phyloP scores from a whole-genome alignment of 2,329 filamentous ascomycete genomes.

The Stagonosporopsis vannaccii region DNA sequence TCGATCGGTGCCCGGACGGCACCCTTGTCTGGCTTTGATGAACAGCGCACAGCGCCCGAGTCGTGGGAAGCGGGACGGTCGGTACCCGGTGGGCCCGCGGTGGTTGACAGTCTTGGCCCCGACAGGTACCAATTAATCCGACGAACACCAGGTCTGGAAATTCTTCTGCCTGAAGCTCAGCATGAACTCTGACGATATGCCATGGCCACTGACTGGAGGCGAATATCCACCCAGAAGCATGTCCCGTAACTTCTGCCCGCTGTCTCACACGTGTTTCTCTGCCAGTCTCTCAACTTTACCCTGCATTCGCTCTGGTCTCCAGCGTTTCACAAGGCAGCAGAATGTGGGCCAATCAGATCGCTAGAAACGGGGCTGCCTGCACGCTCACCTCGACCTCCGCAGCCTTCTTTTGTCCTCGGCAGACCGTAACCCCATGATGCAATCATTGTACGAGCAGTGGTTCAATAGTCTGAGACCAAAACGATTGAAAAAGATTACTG shows the following conservation, averaged over 20 bases:
- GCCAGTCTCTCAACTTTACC: constrained; percentile 17
- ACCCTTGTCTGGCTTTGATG: constrained; percentile 23
- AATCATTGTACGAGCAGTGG: neutral
- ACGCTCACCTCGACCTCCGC: constrained; percentile 13
- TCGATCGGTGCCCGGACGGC: constrained; percentile 24
- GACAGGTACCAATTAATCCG: constrained; percentile 16
- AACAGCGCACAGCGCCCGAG: constrained; percentile 12
- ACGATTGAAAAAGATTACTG: neutral
- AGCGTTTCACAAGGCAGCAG: constrained; percentile 40
- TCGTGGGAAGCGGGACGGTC: constrained; percentile 13
- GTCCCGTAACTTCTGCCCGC: constrained; percentile 24
- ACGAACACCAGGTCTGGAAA: constrained; percentile 19
- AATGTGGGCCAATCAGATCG: constrained; percentile 36
- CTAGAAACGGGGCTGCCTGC: constrained; percentile 34
- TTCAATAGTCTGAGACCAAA: constrained; percentile 6
- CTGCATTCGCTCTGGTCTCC: constrained; percentile 22
- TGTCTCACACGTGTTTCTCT: constrained; percentile 30
- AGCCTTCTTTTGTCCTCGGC: neutral
- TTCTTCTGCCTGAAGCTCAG: constrained; percentile 12
- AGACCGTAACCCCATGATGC: neutral
- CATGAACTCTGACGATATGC: constrained; percentile 1
- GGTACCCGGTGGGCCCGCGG: constrained; percentile 11
- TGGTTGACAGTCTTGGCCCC: constrained; percentile 10
- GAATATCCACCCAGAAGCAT: constrained; percentile 16
- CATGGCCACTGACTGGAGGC: constrained; percentile 5